Evolutionary conservation across 192 early-diverging fungal genomes (phyloP).

Genomic region (Helicostylum pulchrum): DNA sequence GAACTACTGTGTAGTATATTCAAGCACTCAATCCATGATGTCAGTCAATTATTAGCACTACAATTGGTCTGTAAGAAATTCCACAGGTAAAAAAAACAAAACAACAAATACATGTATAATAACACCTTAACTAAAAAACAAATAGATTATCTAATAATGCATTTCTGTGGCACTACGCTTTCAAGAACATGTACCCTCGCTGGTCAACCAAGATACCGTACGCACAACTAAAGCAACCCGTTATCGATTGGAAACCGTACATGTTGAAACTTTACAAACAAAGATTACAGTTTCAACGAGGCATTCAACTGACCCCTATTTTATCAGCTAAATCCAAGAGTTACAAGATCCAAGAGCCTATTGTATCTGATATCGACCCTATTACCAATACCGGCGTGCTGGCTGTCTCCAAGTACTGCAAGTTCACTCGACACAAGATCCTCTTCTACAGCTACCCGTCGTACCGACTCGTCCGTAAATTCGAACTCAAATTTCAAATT

Average conservation of each 20-base stretch:
- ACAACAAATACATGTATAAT: background rate
- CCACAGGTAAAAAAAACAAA: background rate
- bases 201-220: slow-evolving; percentile 22
- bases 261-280: background rate
- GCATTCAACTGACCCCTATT: no score
- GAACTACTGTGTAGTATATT: slow-evolving; percentile 14
- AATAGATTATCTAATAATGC: slow-evolving; percentile 23
- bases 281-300: no score
- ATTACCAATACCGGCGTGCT: slow-evolving; percentile 20
- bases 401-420: slow-evolving; percentile 17
- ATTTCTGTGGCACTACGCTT: slow-evolving; percentile 28
- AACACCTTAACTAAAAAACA: background rate
- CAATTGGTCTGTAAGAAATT: slow-evolving; percentile 9
- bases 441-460: slow-evolving; percentile 23
- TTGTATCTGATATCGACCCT: slow-evolving; percentile 24
- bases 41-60: background rate
- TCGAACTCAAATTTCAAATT: slow-evolving; percentile 13
- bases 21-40: background rate
- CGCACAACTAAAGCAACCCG: slow-evolving; percentile 2
- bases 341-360: slow-evolving; percentile 21
- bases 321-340: no score
- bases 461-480: slow-evolving; percentile 18
- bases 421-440: slow-evolving; percentile 15
- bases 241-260: slow-evolving; percentile 27
- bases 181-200: slow-evolving; percentile 10